Conservation (phyloP, 2,329 filamentous ascomycete genomes). For the Teratosphaeria viscida region DNA sequence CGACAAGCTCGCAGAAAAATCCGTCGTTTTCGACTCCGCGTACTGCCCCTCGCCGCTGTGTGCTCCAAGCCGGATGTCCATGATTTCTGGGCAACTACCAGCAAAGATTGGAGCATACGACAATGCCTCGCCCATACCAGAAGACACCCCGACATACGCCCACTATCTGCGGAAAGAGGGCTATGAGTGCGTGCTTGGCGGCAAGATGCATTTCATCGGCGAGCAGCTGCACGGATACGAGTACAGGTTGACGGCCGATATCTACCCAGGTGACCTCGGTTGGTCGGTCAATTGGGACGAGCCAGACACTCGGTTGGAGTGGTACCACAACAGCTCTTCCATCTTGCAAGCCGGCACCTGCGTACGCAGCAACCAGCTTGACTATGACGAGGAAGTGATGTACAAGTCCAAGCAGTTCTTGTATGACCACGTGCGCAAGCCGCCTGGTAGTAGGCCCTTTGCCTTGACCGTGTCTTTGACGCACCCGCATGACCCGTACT, state of each 20-base stretch:
- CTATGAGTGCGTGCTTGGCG: constrained; percentile 82
- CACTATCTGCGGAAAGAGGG: constrained; percentile 78
- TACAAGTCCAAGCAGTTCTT: constrained; percentile 81
- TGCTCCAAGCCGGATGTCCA: constrained; percentile 83
- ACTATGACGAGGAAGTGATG: constrained; percentile 95
- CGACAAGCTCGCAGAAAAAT: constrained; percentile 66
- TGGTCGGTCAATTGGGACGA: constrained; percentile 96
- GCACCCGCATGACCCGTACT: constrained; percentile 90
- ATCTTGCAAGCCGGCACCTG: constrained; percentile 83
- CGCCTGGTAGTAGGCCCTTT: constrained; percentile 64
- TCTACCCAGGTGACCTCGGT: constrained; percentile 88
- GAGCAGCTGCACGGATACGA: constrained; percentile 94
- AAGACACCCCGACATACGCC: constrained; percentile 81
- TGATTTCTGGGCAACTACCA: constrained; percentile 85
- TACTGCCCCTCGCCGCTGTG: constrained; percentile 92
- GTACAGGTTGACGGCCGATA: constrained; percentile 83
- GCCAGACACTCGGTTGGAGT: constrained; percentile 72
- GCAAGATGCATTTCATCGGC: constrained; percentile 96
- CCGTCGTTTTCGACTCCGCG: constrained; percentile 84
- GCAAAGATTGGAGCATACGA: constrained; percentile 89
- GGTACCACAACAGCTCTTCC: constrained; percentile 94
- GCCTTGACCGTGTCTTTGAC: constrained; percentile 85
- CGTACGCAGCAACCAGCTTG: constrained; percentile 85
- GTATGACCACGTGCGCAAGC: constrained; percentile 80
- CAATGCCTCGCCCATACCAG: constrained; percentile 75